Evolutionary conservation across 1,284 basidiomycete genomes (phyloP).

Genomic region (Malassezia nana): DNA sequence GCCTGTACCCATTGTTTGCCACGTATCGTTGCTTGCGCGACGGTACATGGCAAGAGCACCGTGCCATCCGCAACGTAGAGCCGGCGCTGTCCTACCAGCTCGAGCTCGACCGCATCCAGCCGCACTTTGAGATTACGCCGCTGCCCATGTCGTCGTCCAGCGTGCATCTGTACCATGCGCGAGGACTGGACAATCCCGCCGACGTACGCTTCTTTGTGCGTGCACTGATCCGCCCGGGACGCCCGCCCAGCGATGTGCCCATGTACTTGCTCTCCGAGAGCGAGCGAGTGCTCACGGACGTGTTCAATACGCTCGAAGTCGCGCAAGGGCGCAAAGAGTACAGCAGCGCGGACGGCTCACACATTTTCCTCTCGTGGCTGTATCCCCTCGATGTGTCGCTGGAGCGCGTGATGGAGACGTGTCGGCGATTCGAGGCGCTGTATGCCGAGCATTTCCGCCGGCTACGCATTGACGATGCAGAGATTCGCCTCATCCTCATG

Average conservation of each 20-base stretch:
- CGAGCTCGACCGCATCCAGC: conserved; percentile 82
- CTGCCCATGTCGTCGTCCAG: conserved; percentile 64
- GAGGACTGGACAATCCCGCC: conserved; percentile 90
- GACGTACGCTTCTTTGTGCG: conserved; percentile 82
- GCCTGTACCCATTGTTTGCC: conserved; percentile 87
- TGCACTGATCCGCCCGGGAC: conserved; percentile 87
- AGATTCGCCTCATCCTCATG: conserved; percentile 89
- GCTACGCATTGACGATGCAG: conserved; percentile 90
- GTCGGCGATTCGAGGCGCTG: conserved; percentile 92
- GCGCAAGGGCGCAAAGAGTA: conserved; percentile 44
- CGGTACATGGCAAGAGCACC: conserved; percentile 80
- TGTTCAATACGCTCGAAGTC: conserved; percentile 80
- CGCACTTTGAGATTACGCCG: conserved; percentile 86
- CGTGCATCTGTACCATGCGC: conserved; percentile 69
- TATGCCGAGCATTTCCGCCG: conserved; percentile 90
- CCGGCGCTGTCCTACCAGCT: conserved; percentile 97
- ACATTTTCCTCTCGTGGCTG: conserved; percentile 74
- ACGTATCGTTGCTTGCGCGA: conserved; percentile 64
- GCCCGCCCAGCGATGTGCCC: conserved; percentile 79
- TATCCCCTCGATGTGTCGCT: conserved; percentile 91
- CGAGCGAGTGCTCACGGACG: conserved; percentile 85
- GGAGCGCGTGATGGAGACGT: conserved; percentile 87
- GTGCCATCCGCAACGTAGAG: conserved; percentile 94
- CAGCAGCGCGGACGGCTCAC: conserved; percentile 43
- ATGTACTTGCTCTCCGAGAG: conserved; percentile 97